A percentile compares a stretch with the other conserved stretches of the same genome.
phyloP scores from a whole-genome alignment of 345 rosid genomes.

The Hibiscus trionum region DNA sequence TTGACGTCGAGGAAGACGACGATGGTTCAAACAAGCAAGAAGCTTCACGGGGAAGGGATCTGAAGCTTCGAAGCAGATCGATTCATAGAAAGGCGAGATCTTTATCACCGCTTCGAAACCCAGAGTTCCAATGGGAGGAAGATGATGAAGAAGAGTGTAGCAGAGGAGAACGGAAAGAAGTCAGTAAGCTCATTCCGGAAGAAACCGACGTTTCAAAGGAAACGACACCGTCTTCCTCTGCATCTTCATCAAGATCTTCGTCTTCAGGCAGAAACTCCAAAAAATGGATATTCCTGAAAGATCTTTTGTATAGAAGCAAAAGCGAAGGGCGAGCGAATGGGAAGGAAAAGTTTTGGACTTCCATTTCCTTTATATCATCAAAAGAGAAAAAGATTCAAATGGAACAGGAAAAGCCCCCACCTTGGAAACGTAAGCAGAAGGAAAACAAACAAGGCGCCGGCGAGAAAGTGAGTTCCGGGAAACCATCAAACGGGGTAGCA shows the following conservation, averaged over 20 bases:
- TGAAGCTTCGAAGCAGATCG: constrained; percentile 19
- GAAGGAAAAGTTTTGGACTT: constrained; percentile 32
- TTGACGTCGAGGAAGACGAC: constrained; percentile 8
- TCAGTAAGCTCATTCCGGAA: not conserved
- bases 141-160: not conserved
- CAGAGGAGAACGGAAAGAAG: constrained; percentile 3
- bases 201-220: not conserved
- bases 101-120: constrained; percentile 29
- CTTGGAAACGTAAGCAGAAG: constrained; percentile 21
- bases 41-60: constrained; percentile 23
- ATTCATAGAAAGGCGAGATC: constrained; percentile 29
- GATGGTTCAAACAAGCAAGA: constrained; percentile 2
- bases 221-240: constrained; percentile 24
- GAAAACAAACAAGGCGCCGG: constrained; percentile 5
- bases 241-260: constrained; percentile 30
- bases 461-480: constrained; percentile 14
- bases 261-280: constrained; percentile 31
- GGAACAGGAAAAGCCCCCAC: not conserved
- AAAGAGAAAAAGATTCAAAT: constrained; percentile 15
- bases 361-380: constrained; percentile 20
- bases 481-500: constrained; percentile 28
- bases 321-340: constrained; percentile 24
- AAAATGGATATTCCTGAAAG: constrained; percentile 31
- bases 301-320: constrained; percentile 47
- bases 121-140: constrained; percentile 18